These are phyloP conservation scores for Meyerozyma carpophila DNA, from an alignment of 1,139 yeast species.

Conservation along the genomic window DNA sequence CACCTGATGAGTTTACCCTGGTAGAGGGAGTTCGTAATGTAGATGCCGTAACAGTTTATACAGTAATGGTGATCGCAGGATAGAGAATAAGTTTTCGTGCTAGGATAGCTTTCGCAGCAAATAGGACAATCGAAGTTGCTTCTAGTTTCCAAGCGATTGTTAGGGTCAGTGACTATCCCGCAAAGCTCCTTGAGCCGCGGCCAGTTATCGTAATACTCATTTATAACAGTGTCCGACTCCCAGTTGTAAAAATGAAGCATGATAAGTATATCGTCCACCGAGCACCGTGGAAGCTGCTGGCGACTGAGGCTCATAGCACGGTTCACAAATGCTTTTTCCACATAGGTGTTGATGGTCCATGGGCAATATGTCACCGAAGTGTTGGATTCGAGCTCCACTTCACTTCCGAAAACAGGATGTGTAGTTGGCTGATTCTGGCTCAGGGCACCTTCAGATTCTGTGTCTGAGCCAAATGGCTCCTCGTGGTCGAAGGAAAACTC, in stretches of 20 bases:
- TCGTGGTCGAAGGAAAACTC: not conserved
- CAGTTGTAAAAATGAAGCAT: conserved; percentile 61
- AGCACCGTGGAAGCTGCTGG: conserved; percentile 24
- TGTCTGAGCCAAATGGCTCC: not conserved
- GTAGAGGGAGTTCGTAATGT: conserved; percentile 46
- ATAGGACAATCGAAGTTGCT: conserved; percentile 50
- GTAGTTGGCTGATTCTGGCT: not conserved
- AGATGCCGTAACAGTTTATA: conserved; percentile 56
- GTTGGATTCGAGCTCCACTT: conserved; percentile 3
- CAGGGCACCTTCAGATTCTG: not conserved
- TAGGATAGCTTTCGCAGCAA: conserved; percentile 57
- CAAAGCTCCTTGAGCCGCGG: conserved; percentile 37
- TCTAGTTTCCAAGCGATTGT: conserved; percentile 14
- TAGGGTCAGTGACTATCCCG: conserved; percentile 36
- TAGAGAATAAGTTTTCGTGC: conserved; percentile 43
- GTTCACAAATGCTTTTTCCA: conserved; percentile 6
- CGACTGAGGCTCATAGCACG: conserved; percentile 6
- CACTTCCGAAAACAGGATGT: not conserved
- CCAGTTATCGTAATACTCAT: conserved; percentile 56
- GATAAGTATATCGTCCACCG: conserved; percentile 38
- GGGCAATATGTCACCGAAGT: not conserved
- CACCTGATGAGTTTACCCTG: conserved; percentile 61
- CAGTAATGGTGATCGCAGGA: conserved; percentile 73
- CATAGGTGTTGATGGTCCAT: conserved; percentile 4
- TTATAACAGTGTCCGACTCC: conserved; percentile 71